Percentiles rank a stretch among this genome's conserved stretches.
phyloP scores from a whole-genome alignment of 768 basidiomycete species.

The Tubosaeta brunneosetosa region DNA sequence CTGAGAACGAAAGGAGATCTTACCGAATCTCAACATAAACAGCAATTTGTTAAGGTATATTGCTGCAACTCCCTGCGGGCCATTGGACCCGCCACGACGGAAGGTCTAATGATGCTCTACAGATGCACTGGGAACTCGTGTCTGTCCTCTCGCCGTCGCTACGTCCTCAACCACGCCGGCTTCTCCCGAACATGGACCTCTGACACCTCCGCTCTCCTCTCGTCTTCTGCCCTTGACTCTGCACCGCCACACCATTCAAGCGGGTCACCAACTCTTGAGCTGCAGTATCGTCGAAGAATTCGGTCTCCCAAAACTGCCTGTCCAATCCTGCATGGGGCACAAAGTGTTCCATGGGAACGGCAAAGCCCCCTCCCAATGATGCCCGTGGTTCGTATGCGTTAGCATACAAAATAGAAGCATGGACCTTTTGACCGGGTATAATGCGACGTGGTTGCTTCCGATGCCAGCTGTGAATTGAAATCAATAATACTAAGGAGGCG shows the following conservation, averaged over 20 bases:
- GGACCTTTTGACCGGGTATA: constrained; percentile 24
- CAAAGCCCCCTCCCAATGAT: constrained; percentile 20
- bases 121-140: too few species aligned
- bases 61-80: constrained; percentile 3
- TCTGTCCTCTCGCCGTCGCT: too few species aligned
- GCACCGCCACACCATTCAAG: not conserved
- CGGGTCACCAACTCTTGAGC: constrained; percentile 8
- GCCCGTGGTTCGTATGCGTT: constrained; percentile 17
- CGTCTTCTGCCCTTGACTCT: too few species aligned
- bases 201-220: too few species aligned
- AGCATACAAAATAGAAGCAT: constrained; percentile 22
- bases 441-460: constrained; percentile 20
- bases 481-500: not conserved
- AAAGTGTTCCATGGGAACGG: constrained; percentile 8
- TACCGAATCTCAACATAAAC: constrained; percentile 12
- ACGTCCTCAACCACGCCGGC: too few species aligned
- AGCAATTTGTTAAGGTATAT: constrained; percentile 3
- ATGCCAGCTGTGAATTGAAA: constrained; percentile 8
- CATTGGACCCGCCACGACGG: too few species aligned
- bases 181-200: too few species aligned
- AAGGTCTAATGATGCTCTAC: too few species aligned
- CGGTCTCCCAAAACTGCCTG: constrained; percentile 13
- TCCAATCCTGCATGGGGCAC: constrained; percentile 3
- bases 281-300: constrained; percentile 16
- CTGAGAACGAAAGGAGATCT: not conserved